Conservation (phyloP, 2,329 filamentous ascomycete genomes). For the Biscogniauxia marginata region DNA sequence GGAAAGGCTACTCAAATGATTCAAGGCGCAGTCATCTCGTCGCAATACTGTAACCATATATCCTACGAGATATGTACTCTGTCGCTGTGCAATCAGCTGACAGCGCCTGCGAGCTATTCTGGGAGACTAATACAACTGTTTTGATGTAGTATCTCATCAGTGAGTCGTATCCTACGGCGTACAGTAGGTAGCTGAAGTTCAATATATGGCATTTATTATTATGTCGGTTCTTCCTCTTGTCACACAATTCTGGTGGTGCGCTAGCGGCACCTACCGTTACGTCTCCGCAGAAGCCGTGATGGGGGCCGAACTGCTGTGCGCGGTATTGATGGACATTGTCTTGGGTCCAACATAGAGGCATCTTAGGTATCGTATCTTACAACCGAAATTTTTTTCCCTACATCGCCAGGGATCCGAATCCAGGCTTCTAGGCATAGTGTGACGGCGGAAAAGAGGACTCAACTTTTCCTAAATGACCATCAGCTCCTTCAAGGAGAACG, state of each 20-base stretch:
- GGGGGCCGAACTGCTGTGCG: slow-evolving; percentile 11
- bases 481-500: background rate
- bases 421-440: background rate
- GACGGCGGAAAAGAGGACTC: background rate
- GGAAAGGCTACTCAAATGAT: background rate
- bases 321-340: background rate
- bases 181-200: no score
- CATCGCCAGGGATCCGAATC: background rate
- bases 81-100: slow-evolving; percentile 16
- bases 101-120: slow-evolving; percentile 9
- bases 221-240: slow-evolving; percentile 7
- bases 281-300: slow-evolving; percentile 12
- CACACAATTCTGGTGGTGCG: slow-evolving; percentile 13
- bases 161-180: no score
- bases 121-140: slow-evolving; percentile 1
- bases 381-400: background rate
- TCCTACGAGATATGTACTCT: background rate
- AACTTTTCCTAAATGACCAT: background rate
- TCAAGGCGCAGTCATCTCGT: slow-evolving; percentile 15
- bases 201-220: background rate
- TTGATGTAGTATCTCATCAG: slow-evolving; percentile 8
- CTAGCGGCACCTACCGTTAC: slow-evolving; percentile 19
- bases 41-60: slow-evolving; percentile 10
- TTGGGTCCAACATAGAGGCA: background rate
- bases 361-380: background rate